Base-by-base conservation (phyloP, 2,329 filamentous ascomycete species). In the Leptoxyphium fumago region DNA sequence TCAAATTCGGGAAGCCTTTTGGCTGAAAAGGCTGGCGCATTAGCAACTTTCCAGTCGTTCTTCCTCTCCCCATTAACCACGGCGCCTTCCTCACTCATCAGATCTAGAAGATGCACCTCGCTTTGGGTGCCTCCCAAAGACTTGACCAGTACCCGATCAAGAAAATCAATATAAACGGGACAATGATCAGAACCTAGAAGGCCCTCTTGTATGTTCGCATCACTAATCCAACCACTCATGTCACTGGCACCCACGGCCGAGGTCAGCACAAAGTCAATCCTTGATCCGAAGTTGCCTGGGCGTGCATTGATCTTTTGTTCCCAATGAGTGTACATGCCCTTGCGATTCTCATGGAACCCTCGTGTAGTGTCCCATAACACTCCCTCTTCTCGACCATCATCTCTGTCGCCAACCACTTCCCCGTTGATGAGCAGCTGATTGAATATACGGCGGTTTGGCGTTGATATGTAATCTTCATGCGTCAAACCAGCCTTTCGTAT, bases 321-420 rank as follows among this genome's bases (percentile, higher is more conserved):
- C 89, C 89, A 96, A 61, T 89, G 94, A 0, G 91, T 96, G 61
- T 86, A 96, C 91, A 98, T 96, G 48, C 86, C 86, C 48, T 71
- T 70, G 34, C 91, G 74, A n/a, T 69, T 65, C 1, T 84, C 82
- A 57, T 95, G 83, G 56, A 88, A 93, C 21, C 74, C 75, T 41
- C 91, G 76, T 53, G 84, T 88, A 14, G 93, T 69, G 64, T 98
- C 91, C 74, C 82, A 84, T 36, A 96, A 66, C 1, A 88, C 75
- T 2, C 85, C 77, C 10, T 70, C 54, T 57, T 88, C 80, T 50
- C 82, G 72, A 0, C 76, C 80, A 53, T 79, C 67, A 46, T 91
- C 85, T 46, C 78, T 73, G 30, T 74, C 65, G 0, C 80, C 80
- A 9, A 75, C 48, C 0, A 91, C 78, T 30, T 73, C 75, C 1